A percentile compares a stretch with the other conserved stretches of the same genome.
These are phyloP conservation scores for Colletotrichum spaethianum DNA, from an alignment of 2,329 filamentous ascomycete genomes.

Conservation along the genomic window DNA sequence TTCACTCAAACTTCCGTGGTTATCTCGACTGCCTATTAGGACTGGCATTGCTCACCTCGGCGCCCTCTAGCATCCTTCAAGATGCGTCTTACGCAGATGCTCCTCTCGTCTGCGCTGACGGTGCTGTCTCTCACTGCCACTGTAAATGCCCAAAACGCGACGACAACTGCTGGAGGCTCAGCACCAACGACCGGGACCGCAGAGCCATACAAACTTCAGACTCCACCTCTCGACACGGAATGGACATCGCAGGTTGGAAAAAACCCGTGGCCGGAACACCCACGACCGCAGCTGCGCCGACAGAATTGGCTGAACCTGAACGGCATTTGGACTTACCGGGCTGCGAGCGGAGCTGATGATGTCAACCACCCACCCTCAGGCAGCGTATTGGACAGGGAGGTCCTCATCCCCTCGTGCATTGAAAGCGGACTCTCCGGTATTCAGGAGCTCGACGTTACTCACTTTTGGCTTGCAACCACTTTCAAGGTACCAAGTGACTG, in stretches of 20 bases:
- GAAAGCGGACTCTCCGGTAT: conserved; percentile 65
- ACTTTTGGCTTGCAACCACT: conserved; percentile 65
- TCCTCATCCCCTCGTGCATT: conserved; percentile 60
- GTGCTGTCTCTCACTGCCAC: conserved; percentile 2
- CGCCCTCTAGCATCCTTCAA: neutral
- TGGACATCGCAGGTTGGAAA: conserved; percentile 68
- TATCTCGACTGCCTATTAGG: neutral
- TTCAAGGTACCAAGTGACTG: conserved; percentile 66
- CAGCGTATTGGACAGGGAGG: conserved; percentile 53
- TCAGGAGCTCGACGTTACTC: conserved; percentile 56
- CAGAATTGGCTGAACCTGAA: conserved; percentile 71
- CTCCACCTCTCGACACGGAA: conserved; percentile 61
- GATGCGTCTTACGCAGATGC: conserved; percentile 31
- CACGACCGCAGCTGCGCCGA: conserved; percentile 69
- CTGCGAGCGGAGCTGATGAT: conserved; percentile 46
- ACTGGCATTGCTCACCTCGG: neutral
- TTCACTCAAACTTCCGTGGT: neutral
- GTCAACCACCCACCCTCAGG: conserved; percentile 43
- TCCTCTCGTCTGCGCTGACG: conserved; percentile 18
- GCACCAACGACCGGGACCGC: conserved; percentile 1
- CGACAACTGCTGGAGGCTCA: conserved; percentile 1
- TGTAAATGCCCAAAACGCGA: conserved; percentile 5
- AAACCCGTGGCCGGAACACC: conserved; percentile 70
- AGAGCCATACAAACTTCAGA: conserved; percentile 53
- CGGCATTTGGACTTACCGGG: conserved; percentile 70